These are phyloP conservation scores for Termitomyces sp. DNA, from an alignment of 768 basidiomycete genomes.

Conservation along the genomic window DNA sequence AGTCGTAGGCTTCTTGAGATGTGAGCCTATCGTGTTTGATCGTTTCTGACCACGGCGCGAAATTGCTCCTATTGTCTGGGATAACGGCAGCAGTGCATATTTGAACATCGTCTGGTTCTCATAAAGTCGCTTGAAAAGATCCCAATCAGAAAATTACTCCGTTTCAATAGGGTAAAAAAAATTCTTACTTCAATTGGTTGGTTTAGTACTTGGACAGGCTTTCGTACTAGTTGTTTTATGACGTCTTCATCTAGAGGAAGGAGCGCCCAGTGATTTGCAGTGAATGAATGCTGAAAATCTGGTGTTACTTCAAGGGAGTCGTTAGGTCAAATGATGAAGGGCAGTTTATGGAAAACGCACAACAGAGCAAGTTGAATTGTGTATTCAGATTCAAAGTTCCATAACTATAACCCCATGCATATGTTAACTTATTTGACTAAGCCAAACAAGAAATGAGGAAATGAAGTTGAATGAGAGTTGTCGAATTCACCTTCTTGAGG, in stretches of 20 bases:
- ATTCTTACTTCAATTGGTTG: background rate
- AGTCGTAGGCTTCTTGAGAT: background rate
- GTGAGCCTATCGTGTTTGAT: background rate
- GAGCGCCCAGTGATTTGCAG: background rate
- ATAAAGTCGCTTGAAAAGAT: background rate
- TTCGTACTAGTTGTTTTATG: background rate
- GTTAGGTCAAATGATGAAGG: background rate
- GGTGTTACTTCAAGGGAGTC: background rate
- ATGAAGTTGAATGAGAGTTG: background rate
- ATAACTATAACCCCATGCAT: background rate
- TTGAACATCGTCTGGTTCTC: background rate
- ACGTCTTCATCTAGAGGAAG: background rate
- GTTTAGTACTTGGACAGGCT: background rate
- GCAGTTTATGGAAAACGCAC: background rate
- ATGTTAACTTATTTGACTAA: background rate
- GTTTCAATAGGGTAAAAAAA: background rate
- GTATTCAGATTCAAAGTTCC: background rate
- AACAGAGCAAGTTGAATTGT: background rate
- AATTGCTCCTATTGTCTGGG: background rate
- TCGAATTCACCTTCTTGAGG: background rate
- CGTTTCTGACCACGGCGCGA: background rate
- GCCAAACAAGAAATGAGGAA: background rate
- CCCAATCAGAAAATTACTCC: background rate
- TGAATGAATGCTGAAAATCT: background rate
- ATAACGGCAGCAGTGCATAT: background rate